These are phyloP conservation scores for Paraphoma chrysanthemicola DNA, from an alignment of 2,329 filamentous ascomycete genomes.

Conservation along the genomic window DNA sequence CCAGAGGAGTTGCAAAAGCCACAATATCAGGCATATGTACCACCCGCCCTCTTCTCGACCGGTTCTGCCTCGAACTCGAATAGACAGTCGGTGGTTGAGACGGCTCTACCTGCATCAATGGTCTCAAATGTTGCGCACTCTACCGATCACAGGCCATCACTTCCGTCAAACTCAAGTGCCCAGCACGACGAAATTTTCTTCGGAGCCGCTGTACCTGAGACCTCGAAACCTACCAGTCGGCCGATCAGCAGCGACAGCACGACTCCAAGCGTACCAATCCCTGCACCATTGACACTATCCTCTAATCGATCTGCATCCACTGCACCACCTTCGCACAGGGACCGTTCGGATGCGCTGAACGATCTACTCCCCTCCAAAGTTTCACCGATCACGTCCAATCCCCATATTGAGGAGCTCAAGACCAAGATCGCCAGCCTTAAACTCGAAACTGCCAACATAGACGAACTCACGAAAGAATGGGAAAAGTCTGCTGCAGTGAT, in stretches of 20 bases:
- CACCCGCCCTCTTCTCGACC: constrained; percentile 19
- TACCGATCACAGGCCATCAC: neutral
- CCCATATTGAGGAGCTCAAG: constrained; percentile 29
- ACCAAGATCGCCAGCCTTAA: constrained; percentile 20
- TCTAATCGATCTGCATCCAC: constrained; percentile 21
- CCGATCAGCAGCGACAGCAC: constrained; percentile 23
- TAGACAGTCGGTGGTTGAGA: constrained; percentile 28
- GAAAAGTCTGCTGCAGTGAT: constrained; percentile 53
- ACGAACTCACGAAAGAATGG: constrained; percentile 48
- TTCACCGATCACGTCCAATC: constrained; percentile 13
- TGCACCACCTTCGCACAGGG: constrained; percentile 17
- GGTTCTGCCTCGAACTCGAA: constrained; percentile 21
- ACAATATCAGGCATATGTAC: constrained; percentile 45
- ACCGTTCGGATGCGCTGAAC: constrained; percentile 22
- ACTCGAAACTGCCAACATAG: constrained; percentile 25
- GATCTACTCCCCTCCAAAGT: constrained; percentile 29
- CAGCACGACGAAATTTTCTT: constrained; percentile 48
- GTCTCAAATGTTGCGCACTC: neutral
- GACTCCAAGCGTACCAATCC: constrained; percentile 27
- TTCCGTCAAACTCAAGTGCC: constrained; percentile 14
- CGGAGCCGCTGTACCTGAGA: constrained; percentile 17
- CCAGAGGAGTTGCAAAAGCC: constrained; percentile 30
- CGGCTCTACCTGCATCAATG: neutral
- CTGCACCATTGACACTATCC: constrained; percentile 32
- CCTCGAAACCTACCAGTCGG: constrained; percentile 17